These are phyloP conservation scores for Solanum sitiens DNA, from an alignment of 257 asterid species.

Conservation along the genomic window DNA sequence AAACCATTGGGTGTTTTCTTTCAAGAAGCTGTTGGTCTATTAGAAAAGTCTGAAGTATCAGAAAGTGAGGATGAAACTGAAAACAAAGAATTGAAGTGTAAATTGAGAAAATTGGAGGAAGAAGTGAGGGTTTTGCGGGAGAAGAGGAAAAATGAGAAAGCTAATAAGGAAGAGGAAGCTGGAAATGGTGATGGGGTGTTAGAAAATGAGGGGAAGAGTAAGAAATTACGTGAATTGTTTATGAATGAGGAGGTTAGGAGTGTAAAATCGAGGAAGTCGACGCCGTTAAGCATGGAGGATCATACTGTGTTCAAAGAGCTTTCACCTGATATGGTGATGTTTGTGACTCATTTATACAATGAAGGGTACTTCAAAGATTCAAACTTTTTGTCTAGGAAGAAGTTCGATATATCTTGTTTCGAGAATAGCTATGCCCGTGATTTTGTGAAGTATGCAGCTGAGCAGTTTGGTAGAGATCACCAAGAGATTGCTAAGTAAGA, in stretches of 20 bases:
- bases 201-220: background rate
- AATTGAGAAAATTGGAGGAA: conserved; percentile 36
- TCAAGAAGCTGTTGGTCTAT: conserved; percentile 40
- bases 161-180: background rate
- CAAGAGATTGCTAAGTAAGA: conserved; percentile 67
- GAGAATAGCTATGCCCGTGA: conserved; percentile 49
- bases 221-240: conserved; percentile 28
- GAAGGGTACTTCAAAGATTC: conserved; percentile 48
- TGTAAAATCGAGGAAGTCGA: background rate
- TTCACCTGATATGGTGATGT: conserved; percentile 49
- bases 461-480: conserved; percentile 56
- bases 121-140: conserved; percentile 24
- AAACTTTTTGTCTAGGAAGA: conserved; percentile 27
- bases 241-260: background rate
- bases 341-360: conserved; percentile 31
- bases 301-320: conserved; percentile 38
- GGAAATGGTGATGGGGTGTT: background rate
- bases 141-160: conserved; percentile 2
- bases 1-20: conserved; percentile 31
- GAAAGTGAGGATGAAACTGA: conserved; percentile 6
- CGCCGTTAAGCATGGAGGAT: conserved; percentile 28
- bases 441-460: conserved; percentile 51
- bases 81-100: conserved; percentile 14
- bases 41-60: background rate
- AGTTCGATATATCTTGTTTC: conserved; percentile 37